phyloP scores from a whole-genome alignment of 352 stramenopile species.

The Thalassiosira sp. region DNA sequence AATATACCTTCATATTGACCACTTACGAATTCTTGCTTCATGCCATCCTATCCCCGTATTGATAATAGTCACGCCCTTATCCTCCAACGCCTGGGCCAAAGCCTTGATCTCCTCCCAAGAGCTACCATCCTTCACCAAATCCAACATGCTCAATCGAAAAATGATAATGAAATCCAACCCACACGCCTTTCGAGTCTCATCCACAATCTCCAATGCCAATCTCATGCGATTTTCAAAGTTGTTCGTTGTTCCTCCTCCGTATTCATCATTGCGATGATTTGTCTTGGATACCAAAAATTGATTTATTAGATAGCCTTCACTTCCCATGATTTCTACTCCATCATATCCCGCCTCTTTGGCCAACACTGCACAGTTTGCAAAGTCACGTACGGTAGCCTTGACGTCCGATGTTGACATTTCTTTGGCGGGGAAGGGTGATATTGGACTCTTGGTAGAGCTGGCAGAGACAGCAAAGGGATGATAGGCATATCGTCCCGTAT shows the following conservation, averaged over 20 bases:
- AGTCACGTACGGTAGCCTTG: slow-evolving; percentile 91
- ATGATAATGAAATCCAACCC: slow-evolving; percentile 97
- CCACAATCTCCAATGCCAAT: slow-evolving; percentile 94
- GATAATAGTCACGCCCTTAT: slow-evolving; percentile 93
- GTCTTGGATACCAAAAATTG: slow-evolving; percentile 95
- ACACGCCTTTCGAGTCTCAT: slow-evolving; percentile 86
- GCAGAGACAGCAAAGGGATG: slow-evolving; percentile 93
- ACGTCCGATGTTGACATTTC: slow-evolving; percentile 87
- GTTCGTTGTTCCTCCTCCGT: slow-evolving; percentile 90
- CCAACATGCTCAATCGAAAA: slow-evolving; percentile 94
- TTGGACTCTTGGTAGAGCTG: slow-evolving; percentile 91
- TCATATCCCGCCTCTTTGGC: slow-evolving; percentile 93
- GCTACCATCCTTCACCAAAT: slow-evolving; percentile 90
- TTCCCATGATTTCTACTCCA: slow-evolving; percentile 97
- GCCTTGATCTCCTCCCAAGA: slow-evolving; percentile 88
- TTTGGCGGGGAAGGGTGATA: slow-evolving; percentile 89
- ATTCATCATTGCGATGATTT: slow-evolving; percentile 94
- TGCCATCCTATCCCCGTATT: slow-evolving; percentile 99
- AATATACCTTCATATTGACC: not conserved
- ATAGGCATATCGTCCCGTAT: slow-evolving; percentile 92
- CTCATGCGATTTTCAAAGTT: slow-evolving; percentile 92
- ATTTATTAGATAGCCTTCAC: slow-evolving; percentile 98
- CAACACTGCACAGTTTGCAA: slow-evolving; percentile 87
- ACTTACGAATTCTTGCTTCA: slow-evolving; percentile 90
- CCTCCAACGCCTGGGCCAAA: slow-evolving; percentile 90